These are phyloP conservation scores for Acorus calamus DNA, from an alignment of 106 monocot genomes.

Conservation along the genomic window DNA sequence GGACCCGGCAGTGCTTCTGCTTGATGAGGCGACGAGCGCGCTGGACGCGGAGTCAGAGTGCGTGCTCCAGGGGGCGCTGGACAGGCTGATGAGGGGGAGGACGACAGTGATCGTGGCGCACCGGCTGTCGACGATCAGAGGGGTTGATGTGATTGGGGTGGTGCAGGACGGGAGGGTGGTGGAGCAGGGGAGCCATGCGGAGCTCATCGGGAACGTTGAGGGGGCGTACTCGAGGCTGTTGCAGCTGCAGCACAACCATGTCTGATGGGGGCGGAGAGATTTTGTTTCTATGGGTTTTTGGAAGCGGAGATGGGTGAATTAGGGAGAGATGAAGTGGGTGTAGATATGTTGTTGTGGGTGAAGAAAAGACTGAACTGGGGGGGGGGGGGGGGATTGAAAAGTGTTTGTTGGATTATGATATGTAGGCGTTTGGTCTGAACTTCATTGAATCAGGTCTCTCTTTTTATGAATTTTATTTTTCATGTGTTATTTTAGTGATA, in stretches of 20 bases:
- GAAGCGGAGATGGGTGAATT: too few relatives aligned
- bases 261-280: constrained; percentile 10
- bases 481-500: too few relatives aligned
- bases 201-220: constrained; percentile 36
- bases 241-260: constrained; percentile 62
- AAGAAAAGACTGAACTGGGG: too few relatives aligned
- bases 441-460: too few relatives aligned
- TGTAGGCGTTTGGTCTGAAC: too few relatives aligned
- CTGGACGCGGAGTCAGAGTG: constrained; percentile 71
- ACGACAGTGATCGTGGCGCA: constrained; percentile 70
- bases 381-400: too few relatives aligned
- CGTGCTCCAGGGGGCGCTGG: constrained; percentile 59
- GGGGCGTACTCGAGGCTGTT: constrained; percentile 62
- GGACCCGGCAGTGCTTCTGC: constrained; percentile 48
- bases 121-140: constrained; percentile 51
- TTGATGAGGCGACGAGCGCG: constrained; percentile 79
- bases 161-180: constrained; percentile 62
- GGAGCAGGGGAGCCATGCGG: constrained; percentile 60
- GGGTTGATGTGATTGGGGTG: constrained; percentile 54
- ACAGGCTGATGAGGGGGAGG: constrained; percentile 62
- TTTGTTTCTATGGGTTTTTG: too few relatives aligned
- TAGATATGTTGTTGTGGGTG: too few relatives aligned
- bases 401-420: too few relatives aligned
- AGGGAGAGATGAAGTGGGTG: too few relatives aligned
- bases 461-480: too few relatives aligned